Evolutionary conservation across 805 yeast genomes (phyloP), one percentile per base, ranked within the genome.

Genomic region (Lachancea quebecensis): DNA sequence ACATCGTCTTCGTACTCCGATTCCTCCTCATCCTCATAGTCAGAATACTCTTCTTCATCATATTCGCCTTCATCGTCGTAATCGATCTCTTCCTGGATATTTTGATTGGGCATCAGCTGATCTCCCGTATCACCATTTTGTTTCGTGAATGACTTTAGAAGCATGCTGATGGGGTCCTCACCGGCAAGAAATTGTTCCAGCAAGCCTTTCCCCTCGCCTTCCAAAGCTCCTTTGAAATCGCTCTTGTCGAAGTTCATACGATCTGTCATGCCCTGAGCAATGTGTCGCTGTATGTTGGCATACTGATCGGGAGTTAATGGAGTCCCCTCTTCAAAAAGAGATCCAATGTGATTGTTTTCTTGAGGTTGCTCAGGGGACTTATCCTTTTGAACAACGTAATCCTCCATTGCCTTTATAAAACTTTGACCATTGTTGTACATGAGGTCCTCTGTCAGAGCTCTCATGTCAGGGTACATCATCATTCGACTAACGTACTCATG

Each of bases 331-430:
- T 59, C 62, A 28, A 59, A 36, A 55, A 58, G 58, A 12, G 63
- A 57, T 3, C 59, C 60, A 16, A 59, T 51, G 17, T 54, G 58
- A 25, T 50, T 27, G n/a, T 15, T 9, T 8, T 36, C 41, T 14
- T 41, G 38, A 6, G 30, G 10, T 17, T 15, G 21, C 9, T 30
- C 38, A 12, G 30, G 31, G 7, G 35, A 35, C 9, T 25, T 28
- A 6, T 50, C 48, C 18, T 50, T 66, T 37, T 79, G 72, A 46
- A 75, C 74, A 3, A 88, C 85, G 38, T 85, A 68, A 43, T 79
- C 74, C 60, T 87, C 95, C 78, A 89, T 82, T 74, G 86, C 81
- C 51, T 82, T 82, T 29, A 87, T 74, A 51, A 88, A 85, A 35
- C 80, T 77, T 50, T 75, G 74, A n/a, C 95, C 95, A 50, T 84